Conservation (phyloP, 2,329 filamentous ascomycete genomes). For the Aphanoascus verrucosus region DNA sequence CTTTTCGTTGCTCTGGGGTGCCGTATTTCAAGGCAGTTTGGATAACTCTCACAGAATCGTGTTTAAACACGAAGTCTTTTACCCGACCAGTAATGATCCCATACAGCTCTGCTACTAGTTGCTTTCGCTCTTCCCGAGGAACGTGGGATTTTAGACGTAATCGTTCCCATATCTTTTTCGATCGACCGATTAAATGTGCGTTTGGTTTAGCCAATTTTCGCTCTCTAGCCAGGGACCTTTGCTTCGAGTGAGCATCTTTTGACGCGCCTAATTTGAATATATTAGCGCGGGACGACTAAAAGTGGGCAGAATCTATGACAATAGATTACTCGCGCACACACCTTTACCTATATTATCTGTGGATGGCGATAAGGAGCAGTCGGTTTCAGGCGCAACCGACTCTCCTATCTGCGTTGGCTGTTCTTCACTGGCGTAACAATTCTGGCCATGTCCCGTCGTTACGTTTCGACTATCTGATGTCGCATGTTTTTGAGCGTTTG, state of each 20-base stretch:
- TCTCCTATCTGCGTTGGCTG: too few species aligned
- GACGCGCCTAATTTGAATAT: constrained; percentile 48
- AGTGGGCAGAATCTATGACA: not conserved
- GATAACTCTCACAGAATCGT: constrained; percentile 91
- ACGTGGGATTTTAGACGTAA: constrained; percentile 89
- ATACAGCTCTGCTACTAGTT: constrained; percentile 81
- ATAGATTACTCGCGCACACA: constrained; percentile 18
- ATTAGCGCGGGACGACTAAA: not conserved
- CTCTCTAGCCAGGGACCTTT: constrained; percentile 77
- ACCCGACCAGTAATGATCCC: constrained; percentile 81
- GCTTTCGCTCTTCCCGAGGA: constrained; percentile 74
- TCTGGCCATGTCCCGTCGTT: too few species aligned
- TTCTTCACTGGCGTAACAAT: too few species aligned
- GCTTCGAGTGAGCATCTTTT: constrained; percentile 82
- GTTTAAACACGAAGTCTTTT: constrained; percentile 95
- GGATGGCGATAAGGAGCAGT: too few species aligned
- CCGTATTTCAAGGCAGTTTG: constrained; percentile 97
- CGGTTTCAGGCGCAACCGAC: too few species aligned
- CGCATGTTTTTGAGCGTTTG: constrained; percentile 3
- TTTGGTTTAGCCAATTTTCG: constrained; percentile 89
- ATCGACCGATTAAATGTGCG: constrained; percentile 74
- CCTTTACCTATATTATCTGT: constrained; percentile 17
- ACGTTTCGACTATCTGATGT: constrained; percentile 15
- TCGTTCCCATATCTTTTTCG: constrained; percentile 96
- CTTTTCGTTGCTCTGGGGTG: constrained; percentile 68